These are phyloP conservation scores for Irpex rosettiformis DNA, from an alignment of 1,284 basidiomycete genomes.

Conservation along the genomic window DNA sequence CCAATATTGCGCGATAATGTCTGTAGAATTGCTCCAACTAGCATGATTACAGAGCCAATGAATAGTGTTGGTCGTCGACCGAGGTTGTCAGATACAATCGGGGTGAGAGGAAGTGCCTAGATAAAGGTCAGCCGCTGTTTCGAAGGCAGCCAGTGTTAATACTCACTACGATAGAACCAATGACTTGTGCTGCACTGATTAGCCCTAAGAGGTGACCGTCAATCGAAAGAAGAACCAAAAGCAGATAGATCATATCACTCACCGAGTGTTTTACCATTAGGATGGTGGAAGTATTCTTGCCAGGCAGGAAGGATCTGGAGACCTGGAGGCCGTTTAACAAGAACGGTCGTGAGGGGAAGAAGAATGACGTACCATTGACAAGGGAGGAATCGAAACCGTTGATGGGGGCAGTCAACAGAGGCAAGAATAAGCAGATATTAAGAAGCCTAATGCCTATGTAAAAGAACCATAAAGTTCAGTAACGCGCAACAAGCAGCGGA, in stretches of 20 bases:
- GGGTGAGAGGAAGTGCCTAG: conserved; percentile 56
- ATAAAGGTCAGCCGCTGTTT: neutral
- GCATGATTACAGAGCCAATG: conserved; percentile 56
- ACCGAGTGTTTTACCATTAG: conserved; percentile 52
- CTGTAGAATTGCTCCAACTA: conserved; percentile 56
- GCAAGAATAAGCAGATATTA: conserved; percentile 56
- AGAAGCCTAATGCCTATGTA: conserved; percentile 52
- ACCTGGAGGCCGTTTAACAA: conserved; percentile 31
- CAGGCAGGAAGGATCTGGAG: conserved; percentile 63
- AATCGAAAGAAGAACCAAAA: neutral
- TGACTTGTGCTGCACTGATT: conserved; percentile 59
- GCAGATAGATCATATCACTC: conserved; percentile 11
- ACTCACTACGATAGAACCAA: conserved; percentile 53
- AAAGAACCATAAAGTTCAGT: neutral
- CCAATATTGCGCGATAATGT: conserved; percentile 42
- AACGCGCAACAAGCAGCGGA: neutral
- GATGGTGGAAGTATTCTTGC: conserved; percentile 50
- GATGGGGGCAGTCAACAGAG: conserved; percentile 54
- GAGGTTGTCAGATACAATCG: conserved; percentile 51
- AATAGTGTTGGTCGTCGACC: conserved; percentile 56
- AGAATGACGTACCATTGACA: conserved; percentile 46
- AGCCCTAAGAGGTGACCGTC: conserved; percentile 36
- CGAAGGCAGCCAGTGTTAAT: neutral
- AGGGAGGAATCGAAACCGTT: conserved; percentile 65
- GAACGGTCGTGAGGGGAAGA: neutral